Percentiles rank a stretch among this genome's conserved stretches.
Conservation (phyloP, 169 alveolate genomes). For the Plasmodium vinckei region DNA sequence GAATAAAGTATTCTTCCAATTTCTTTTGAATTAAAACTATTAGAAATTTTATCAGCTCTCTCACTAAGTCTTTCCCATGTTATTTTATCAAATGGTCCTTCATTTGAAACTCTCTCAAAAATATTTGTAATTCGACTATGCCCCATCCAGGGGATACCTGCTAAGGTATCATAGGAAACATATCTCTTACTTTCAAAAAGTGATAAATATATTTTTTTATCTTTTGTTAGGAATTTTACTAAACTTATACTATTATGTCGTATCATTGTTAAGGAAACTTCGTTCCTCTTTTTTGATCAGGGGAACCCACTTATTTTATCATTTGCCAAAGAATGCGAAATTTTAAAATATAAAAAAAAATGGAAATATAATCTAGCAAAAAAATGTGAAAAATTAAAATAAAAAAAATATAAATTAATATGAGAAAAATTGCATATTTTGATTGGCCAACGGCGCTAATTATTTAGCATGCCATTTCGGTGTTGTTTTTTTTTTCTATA, state of each 20-base stretch:
- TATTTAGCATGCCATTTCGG: no score
- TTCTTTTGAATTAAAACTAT: slow-evolving; percentile 50
- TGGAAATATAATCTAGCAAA: neutral
- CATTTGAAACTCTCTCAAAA: slow-evolving; percentile 47
- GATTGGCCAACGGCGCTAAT: no score
- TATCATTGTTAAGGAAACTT: neutral
- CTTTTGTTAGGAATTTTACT: slow-evolving; percentile 7
- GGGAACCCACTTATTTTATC: no score
- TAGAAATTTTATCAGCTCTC: slow-evolving; percentile 31
- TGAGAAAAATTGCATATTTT: neutral
- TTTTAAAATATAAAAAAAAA: neutral
- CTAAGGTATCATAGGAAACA: slow-evolving; percentile 69
- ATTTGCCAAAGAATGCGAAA: neutral
- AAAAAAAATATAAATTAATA: neutral
- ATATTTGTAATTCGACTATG: slow-evolving; percentile 70
- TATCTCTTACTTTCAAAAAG: slow-evolving; percentile 8
- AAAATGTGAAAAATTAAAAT: neutral
- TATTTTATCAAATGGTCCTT: slow-evolving; percentile 70
- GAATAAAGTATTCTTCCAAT: slow-evolving; percentile 66
- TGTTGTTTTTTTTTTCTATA: no score
- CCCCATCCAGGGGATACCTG: slow-evolving; percentile 76
- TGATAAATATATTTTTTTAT: neutral
- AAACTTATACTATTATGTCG: neutral
- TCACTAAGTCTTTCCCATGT: slow-evolving; percentile 72
- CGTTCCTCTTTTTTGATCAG: neutral